A percentile compares a stretch with the other conserved stretches of the same genome.
Evolutionary conservation across 2,329 filamentous ascomycete species (phyloP).

Genomic region (Fusarium sp.): DNA sequence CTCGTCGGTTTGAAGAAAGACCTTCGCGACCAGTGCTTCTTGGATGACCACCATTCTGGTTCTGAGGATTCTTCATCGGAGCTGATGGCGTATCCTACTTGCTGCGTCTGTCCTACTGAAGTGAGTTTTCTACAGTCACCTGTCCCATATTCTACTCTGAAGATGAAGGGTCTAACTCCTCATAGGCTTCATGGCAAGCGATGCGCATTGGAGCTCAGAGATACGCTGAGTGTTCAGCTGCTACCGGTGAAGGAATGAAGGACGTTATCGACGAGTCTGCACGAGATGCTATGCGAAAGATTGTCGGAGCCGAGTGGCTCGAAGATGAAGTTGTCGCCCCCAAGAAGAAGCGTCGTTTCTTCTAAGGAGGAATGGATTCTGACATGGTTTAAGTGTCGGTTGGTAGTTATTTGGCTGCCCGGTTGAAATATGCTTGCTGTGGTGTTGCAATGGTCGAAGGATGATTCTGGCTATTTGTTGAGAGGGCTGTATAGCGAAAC

Average conservation of each 20-base stretch:
- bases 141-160: not conserved
- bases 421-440: not conserved
- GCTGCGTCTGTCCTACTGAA: slow-evolving; percentile 48
- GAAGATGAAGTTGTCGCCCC: slow-evolving; percentile 3
- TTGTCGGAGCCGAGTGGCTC: slow-evolving; percentile 11
- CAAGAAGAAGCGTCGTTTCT: slow-evolving; percentile 36
- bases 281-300: slow-evolving; percentile 39
- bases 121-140: slow-evolving; percentile 21
- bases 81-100: slow-evolving; percentile 41
- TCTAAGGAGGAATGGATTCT: slow-evolving; percentile 12
- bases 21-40: slow-evolving; percentile 41
- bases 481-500: not conserved
- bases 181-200: slow-evolving; percentile 50
- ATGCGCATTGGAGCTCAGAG: slow-evolving; percentile 44
- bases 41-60: slow-evolving; percentile 35
- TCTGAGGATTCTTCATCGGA: slow-evolving; percentile 11
- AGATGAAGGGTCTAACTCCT: not conserved
- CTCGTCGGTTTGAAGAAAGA: slow-evolving; percentile 53
- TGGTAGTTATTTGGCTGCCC: not conserved
- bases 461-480: not conserved
- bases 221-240: slow-evolving; percentile 53
- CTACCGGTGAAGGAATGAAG: slow-evolving; percentile 51
- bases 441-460: not conserved
- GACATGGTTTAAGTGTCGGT: not conserved
- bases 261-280: slow-evolving; percentile 46